Evolutionary conservation across 257 asterid genomes (phyloP), one percentile per base, ranked within the genome.

Genomic region (Osmanthus fragrans): DNA sequence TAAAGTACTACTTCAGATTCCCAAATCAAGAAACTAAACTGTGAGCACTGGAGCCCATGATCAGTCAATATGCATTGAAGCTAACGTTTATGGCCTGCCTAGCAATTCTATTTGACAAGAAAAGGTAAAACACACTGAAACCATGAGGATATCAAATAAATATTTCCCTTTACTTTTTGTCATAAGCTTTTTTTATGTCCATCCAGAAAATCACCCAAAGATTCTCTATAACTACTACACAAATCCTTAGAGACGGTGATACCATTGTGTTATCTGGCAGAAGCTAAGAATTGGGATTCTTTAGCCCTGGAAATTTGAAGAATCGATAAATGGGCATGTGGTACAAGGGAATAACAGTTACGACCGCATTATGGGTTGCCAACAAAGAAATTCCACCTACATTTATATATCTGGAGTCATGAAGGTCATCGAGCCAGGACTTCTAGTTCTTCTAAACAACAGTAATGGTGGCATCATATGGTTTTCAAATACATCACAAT

Each of bases 311-410:
- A 49, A 49, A 18, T 49, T 49, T 16, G 8, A 49, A 18, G 23
- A 49, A 49, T 16, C 60, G 60, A 49, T 49, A 49, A 8, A 16
- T 49, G 60, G 60, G 23, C 27, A 77, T 70, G 80, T 47, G 70
- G 70, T 23, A 74, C 70, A 40, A 69, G 21, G n/a, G 42, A 68
- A 69, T 12, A 77, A 49, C 51, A 47, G 13, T 29, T 47, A 73
- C 2, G 16, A 32, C 54, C 9, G 68, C 32, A 9, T 80, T 79
- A 34, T 82, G 86, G 86, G 83, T 82, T 12, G 86, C 86, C 47
- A 82, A 79, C 37, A 75, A 47, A 37, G 27, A 54, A 15, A 5
- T 37, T 0, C 81, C 86, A 7, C 7, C 51, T 18, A 77, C 18
- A 7, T 77, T 70, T 3, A 82, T 15, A 77, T 18, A 7, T 77